These are phyloP conservation scores for Neurospora africana DNA, from an alignment of 495 filamentous ascomycete genomes.

Conservation along the genomic window DNA sequence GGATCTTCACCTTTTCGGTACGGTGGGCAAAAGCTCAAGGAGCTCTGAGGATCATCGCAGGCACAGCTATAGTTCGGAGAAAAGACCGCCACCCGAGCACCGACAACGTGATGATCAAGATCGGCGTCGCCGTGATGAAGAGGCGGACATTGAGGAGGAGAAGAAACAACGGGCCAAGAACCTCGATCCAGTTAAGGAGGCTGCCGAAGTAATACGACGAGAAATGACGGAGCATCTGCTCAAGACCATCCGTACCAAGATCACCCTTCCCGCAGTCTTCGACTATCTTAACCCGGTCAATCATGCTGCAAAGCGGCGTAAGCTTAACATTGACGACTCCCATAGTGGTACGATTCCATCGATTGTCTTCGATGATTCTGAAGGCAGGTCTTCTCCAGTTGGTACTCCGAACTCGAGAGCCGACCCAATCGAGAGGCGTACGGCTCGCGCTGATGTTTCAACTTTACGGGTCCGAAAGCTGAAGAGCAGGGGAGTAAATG, in stretches of 20 bases:
- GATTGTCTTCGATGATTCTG: slow-evolving; percentile 36
- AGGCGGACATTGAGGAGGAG: slow-evolving; percentile 72
- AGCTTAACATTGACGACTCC: slow-evolving; percentile 64
- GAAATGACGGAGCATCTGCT: slow-evolving; percentile 79
- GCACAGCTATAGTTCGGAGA: slow-evolving; percentile 23
- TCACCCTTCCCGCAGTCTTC: slow-evolving; percentile 71
- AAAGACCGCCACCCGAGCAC: slow-evolving; percentile 31
- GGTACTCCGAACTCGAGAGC: slow-evolving; percentile 61
- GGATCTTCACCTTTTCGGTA: slow-evolving; percentile 64
- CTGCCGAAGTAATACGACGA: slow-evolving; percentile 61
- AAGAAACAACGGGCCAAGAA: slow-evolving; percentile 72
- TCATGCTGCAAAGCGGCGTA: slow-evolving; percentile 63
- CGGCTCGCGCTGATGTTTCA: slow-evolving; percentile 47
- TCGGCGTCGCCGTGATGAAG: slow-evolving; percentile 47
- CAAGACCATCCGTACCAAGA: slow-evolving; percentile 71
- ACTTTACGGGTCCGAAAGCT: slow-evolving; percentile 62
- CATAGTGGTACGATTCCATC: slow-evolving; percentile 34
- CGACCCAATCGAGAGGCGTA: slow-evolving; percentile 41
- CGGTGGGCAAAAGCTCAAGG: slow-evolving; percentile 49
- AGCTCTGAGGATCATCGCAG: slow-evolving; percentile 22
- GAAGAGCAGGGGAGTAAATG: slow-evolving; percentile 44
- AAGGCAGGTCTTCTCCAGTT: slow-evolving; percentile 46
- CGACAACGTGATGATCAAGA: slow-evolving; percentile 37
- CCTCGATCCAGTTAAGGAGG: slow-evolving; percentile 77
- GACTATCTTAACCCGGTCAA: slow-evolving; percentile 74